Evolutionary conservation across 139 green algal genomes (phyloP).

Genomic region (Pseudopediastrum boryanum): DNA sequence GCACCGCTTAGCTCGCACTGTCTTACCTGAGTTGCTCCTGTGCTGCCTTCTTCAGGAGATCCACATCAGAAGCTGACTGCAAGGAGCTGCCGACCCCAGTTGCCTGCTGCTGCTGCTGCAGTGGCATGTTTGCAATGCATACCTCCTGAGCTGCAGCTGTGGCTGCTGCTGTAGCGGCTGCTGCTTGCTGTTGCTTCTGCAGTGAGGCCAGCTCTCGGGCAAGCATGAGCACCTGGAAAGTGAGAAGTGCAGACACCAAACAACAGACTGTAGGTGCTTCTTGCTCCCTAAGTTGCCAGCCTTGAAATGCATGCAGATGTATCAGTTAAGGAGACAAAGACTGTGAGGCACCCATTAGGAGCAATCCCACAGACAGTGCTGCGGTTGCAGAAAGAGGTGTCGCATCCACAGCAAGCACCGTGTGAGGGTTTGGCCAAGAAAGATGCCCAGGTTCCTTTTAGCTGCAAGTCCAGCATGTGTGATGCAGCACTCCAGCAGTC

Average conservation of each 20-base stretch:
- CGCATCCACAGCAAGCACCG: too few relatives aligned
- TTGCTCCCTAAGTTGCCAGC: too few relatives aligned
- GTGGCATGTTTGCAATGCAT: too few relatives aligned
- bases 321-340: neutral
- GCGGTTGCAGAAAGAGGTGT: too few relatives aligned
- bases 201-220: conserved; percentile 40
- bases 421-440: too few relatives aligned
- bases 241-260: neutral
- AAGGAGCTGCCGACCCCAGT: too few relatives aligned
- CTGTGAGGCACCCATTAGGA: too few relatives aligned
- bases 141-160: too few relatives aligned
- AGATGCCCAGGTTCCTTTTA: too few relatives aligned
- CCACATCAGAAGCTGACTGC: too few relatives aligned
- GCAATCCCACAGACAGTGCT: too few relatives aligned
- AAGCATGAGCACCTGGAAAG: conserved; percentile 34
- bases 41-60: too few relatives aligned
- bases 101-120: conserved; percentile 19
- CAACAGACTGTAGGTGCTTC: neutral
- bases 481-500: neutral
- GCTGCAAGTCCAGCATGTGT: neutral
- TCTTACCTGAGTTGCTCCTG: conserved; percentile 22
- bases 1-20: neutral
- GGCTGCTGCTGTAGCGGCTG: conserved; percentile 16
- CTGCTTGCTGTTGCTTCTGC: conserved; percentile 36
- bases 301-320: conserved; percentile 1